Evolutionary conservation across 208 protist genomes (phyloP).

Genomic region (Trichomonas tenax): DNA sequence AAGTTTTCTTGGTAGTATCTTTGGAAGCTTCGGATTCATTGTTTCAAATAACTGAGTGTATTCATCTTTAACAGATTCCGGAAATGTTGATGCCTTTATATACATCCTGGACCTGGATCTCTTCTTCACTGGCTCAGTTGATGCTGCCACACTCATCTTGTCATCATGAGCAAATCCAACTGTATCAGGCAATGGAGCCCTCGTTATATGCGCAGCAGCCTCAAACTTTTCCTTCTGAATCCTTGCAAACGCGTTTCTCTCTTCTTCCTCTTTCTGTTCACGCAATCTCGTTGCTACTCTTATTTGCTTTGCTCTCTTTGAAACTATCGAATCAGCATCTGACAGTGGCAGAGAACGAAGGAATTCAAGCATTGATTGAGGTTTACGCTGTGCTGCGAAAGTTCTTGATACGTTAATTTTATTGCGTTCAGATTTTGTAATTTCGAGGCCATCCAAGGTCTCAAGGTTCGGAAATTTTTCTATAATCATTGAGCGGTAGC

Average conservation of each 20-base stretch:
- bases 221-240: neutral
- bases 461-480: neutral
- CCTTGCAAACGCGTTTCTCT: neutral
- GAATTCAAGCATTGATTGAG: neutral
- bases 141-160: neutral
- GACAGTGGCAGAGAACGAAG: neutral
- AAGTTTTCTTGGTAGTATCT: neutral
- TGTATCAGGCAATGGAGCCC: neutral
- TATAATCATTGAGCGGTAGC: neutral
- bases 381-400: neutral
- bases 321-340: neutral
- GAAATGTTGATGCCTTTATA: neutral
- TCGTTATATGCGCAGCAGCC: neutral
- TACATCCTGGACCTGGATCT: neutral
- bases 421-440: neutral
- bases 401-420: neutral
- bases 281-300: no score
- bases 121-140: neutral
- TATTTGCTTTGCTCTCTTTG: neutral
- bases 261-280: neutral
- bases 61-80: neutral
- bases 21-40: neutral
- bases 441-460: neutral
- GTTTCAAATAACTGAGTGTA: neutral
- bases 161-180: neutral